Conservation (phyloP, 2,329 filamentous ascomycete species). For the Beauveria medogensis region DNA sequence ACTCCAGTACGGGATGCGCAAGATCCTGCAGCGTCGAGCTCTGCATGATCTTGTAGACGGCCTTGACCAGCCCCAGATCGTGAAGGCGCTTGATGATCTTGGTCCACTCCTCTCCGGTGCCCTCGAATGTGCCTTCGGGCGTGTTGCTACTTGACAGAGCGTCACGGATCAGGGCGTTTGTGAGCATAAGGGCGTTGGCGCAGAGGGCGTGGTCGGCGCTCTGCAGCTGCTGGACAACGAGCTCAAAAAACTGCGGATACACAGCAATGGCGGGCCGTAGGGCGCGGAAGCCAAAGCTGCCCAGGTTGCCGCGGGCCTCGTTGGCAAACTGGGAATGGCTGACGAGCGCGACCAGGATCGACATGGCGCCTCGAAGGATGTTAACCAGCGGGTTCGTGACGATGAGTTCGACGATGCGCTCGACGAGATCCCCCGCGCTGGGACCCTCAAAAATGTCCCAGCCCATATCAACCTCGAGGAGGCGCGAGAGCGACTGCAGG, state of each 20-base stretch:
- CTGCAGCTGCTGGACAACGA: slow-evolving; percentile 83
- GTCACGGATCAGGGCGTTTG: slow-evolving; percentile 92
- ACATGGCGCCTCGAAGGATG: slow-evolving; percentile 93
- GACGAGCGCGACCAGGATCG: slow-evolving; percentile 88
- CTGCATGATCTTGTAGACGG: slow-evolving; percentile 90
- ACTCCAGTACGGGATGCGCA: slow-evolving; percentile 83
- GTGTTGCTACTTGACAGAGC: slow-evolving; percentile 67
- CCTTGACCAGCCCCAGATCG: slow-evolving; percentile 85
- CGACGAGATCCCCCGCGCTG: slow-evolving; percentile 57
- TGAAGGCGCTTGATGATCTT: slow-evolving; percentile 91
- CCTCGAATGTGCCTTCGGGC: slow-evolving; percentile 20
- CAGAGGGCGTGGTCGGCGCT: slow-evolving; percentile 93
- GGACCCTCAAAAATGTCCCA: slow-evolving; percentile 77
- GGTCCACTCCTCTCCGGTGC: slow-evolving; percentile 67
- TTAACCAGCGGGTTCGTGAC: slow-evolving; percentile 95
- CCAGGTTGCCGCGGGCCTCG: slow-evolving; percentile 34
- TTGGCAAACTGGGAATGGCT: slow-evolving; percentile 64
- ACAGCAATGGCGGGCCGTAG: slow-evolving; percentile 86
- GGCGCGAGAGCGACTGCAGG: slow-evolving; percentile 74
- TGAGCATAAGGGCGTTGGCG: slow-evolving; percentile 87
- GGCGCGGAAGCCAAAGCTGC: slow-evolving; percentile 78
- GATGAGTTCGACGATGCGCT: slow-evolving; percentile 80
- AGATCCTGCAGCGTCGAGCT: slow-evolving; percentile 86
- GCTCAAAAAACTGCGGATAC: slow-evolving; percentile 89
- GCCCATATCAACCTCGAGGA: slow-evolving; percentile 94